Evolutionary conservation across 2,329 filamentous ascomycete genomes (phyloP), one percentile per base, ranked within the genome.

Genomic region (Zelopaecilomyces penicillatus): DNA sequence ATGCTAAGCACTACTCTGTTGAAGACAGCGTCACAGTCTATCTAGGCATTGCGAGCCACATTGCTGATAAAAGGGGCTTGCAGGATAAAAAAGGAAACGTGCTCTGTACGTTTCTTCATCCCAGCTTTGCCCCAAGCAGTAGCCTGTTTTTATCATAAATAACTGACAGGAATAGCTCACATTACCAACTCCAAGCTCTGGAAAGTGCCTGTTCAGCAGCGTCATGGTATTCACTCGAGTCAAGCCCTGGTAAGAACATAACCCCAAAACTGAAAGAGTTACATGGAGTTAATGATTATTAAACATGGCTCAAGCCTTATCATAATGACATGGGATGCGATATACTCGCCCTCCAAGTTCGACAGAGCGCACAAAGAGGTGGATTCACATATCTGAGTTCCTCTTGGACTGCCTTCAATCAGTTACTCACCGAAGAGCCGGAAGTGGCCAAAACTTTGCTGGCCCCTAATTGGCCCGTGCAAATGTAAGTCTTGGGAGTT

Each of bases 21-120:
- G 71, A 78, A 49, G 76, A 82, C 42, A 75, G 74, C 43, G 59
- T 75, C 11, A 65, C 71, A 5, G 63, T 80, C 37, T 81, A 76
- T 51, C 65, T 80, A 4, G 79, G 75, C 1, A 59, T 83, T 8
- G 68, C 77, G 1, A 71, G 68, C 44, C 71, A 82, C 52, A 68
- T 83, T 41, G 78, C 73, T 2, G 66, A 74, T 33, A 65, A 71
- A 39, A 68, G 76, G 34, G 75, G 75, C 3, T 51, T 70, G 3
- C 75, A 78, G 45, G 68, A 69, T 44, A 62, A 63, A n/a, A 67
- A 66, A 37, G 71, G 71, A 8, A 67, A 68, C 32, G 66, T 75
- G 54, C 51, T 75, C 11, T 65, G 72, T 74, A 60, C 51, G 67
- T 59, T 39, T 64, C 34, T 39, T 28, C 7, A 29, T 11, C 41